Percentiles rank a stretch among this genome's conserved stretches.
These are phyloP conservation scores for Boletus patriciae DNA, from an alignment of 768 basidiomycete species.

Conservation along the genomic window DNA sequence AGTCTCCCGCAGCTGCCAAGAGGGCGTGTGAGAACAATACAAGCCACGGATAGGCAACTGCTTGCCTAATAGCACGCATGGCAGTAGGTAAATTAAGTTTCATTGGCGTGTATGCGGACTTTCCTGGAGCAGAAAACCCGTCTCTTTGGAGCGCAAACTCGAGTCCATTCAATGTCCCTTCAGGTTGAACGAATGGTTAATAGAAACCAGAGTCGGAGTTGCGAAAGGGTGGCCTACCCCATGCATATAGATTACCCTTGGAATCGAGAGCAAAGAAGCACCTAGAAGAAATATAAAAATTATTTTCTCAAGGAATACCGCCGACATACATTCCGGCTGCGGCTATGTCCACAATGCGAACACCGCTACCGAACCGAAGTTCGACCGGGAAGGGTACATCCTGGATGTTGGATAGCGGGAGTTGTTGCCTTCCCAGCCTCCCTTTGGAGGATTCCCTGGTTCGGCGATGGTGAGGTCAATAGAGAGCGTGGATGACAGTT, in stretches of 20 bases:
- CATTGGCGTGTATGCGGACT: conserved; percentile 52
- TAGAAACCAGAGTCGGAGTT: background rate
- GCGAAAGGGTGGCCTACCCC: conserved; percentile 53
- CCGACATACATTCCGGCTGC: conserved; percentile 78
- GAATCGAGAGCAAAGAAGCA: conserved; percentile 86
- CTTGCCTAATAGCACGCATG: conserved; percentile 66
- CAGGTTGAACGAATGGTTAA: background rate
- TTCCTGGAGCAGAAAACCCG: conserved; percentile 57
- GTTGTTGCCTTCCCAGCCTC: conserved; percentile 55
- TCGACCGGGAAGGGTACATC: conserved; percentile 65
- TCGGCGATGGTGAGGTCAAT: conserved; percentile 1
- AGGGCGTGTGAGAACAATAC: conserved; percentile 12
- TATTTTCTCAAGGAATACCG: conserved; percentile 1
- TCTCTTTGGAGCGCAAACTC: conserved; percentile 42
- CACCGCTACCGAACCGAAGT: conserved; percentile 53
- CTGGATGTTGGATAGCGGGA: conserved; percentile 33
- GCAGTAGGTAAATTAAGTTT: conserved; percentile 57
- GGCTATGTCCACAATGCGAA: conserved; percentile 66
- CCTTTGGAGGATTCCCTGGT: conserved; percentile 60
- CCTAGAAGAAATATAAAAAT: conserved; percentile 43
- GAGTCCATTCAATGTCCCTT: conserved; percentile 63
- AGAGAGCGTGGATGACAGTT: background rate
- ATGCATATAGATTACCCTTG: conserved; percentile 69
- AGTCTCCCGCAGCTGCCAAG: conserved; percentile 69
- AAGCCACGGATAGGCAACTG: background rate